These are phyloP conservation scores for Pseudocercospora fuligena DNA, from an alignment of 2,329 filamentous ascomycete genomes.

Conservation along the genomic window DNA sequence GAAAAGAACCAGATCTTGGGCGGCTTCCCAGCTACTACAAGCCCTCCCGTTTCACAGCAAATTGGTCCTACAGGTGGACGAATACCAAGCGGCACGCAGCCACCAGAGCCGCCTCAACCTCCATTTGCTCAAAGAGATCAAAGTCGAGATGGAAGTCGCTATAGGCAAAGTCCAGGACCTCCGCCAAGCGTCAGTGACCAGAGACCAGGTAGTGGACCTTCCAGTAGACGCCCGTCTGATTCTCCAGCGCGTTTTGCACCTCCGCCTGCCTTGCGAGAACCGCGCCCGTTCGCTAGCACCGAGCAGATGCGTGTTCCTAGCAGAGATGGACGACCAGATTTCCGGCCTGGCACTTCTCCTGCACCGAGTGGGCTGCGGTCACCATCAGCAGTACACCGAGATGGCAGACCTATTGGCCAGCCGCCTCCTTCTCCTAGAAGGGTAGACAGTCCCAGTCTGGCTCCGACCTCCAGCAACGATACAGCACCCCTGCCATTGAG, in stretches of 20 bases:
- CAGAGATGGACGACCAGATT: constrained; percentile 32
- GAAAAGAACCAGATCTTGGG: constrained; percentile 79
- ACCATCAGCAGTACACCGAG: not conserved
- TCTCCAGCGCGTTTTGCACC: constrained; percentile 27
- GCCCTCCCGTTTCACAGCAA: constrained; percentile 20
- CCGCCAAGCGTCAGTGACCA: constrained; percentile 36
- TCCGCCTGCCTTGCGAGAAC: constrained; percentile 21
- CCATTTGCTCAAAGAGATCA: constrained; percentile 40
- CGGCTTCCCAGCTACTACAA: constrained; percentile 26
- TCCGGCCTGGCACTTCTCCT: constrained; percentile 36
- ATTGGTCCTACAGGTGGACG: constrained; percentile 9
- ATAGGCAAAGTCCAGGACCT: constrained; percentile 38
- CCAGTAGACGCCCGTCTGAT: constrained; percentile 29
- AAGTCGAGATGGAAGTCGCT: constrained; percentile 38
- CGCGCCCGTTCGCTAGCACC: constrained; percentile 38
- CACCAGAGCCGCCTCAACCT: constrained; percentile 37
- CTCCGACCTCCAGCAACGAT: not conserved
- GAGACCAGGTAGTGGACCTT: constrained; percentile 25
- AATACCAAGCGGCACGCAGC: constrained; percentile 20
- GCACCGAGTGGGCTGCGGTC: constrained; percentile 21
- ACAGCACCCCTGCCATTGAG: constrained; percentile 19
- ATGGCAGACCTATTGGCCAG: constrained; percentile 4
- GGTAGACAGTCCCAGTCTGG: not conserved
- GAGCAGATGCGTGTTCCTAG: constrained; percentile 43
- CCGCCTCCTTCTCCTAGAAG: constrained; percentile 1